A percentile compares a stretch with the other conserved stretches of the same genome.
Evolutionary conservation across 2,329 filamentous ascomycete genomes (phyloP).

Genomic region (Phaeomoniella chlamydospora): DNA sequence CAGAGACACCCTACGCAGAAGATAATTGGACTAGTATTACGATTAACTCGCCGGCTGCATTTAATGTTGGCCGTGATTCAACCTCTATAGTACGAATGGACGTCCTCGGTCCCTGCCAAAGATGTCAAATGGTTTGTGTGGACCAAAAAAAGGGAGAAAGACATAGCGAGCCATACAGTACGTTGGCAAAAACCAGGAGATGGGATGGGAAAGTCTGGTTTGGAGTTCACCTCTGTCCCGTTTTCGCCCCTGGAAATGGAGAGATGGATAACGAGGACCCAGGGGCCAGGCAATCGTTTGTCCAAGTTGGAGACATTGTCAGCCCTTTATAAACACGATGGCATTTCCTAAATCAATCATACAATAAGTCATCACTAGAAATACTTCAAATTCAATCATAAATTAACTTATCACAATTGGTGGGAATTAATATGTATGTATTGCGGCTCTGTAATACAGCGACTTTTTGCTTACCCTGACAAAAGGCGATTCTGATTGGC

Average conservation of each 20-base stretch:
- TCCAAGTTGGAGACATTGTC: slow-evolving; percentile 26
- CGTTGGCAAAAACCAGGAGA: slow-evolving; percentile 71
- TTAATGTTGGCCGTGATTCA: not conserved
- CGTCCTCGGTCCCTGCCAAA: slow-evolving; percentile 67
- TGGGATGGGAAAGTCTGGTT: slow-evolving; percentile 79
- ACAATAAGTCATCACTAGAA: too few relatives aligned
- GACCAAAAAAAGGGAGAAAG: slow-evolving; percentile 69
- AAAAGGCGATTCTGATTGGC: too few relatives aligned
- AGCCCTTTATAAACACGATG: slow-evolving; percentile 8
- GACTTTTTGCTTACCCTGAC: too few relatives aligned
- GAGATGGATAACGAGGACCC: slow-evolving; percentile 7
- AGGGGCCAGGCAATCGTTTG: slow-evolving; percentile 2
- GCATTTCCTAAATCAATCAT: too few relatives aligned
- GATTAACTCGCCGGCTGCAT: not conserved
- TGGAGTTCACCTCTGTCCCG: slow-evolving; percentile 53
- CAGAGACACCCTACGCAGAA: slow-evolving; percentile 51
- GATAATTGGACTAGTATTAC: slow-evolving; percentile 51
- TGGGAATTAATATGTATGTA: too few relatives aligned
- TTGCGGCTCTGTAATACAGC: too few relatives aligned
- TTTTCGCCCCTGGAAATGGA: slow-evolving; percentile 8
- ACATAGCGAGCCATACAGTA: slow-evolving; percentile 75
- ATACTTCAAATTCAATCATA: too few relatives aligned
- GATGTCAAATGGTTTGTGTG: slow-evolving; percentile 94
- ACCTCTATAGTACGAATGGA: slow-evolving; percentile 24
- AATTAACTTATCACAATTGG: too few relatives aligned